These are phyloP conservation scores for Geoglossum cookeanum DNA, from an alignment of 2,329 filamentous ascomycete species.

Conservation along the genomic window DNA sequence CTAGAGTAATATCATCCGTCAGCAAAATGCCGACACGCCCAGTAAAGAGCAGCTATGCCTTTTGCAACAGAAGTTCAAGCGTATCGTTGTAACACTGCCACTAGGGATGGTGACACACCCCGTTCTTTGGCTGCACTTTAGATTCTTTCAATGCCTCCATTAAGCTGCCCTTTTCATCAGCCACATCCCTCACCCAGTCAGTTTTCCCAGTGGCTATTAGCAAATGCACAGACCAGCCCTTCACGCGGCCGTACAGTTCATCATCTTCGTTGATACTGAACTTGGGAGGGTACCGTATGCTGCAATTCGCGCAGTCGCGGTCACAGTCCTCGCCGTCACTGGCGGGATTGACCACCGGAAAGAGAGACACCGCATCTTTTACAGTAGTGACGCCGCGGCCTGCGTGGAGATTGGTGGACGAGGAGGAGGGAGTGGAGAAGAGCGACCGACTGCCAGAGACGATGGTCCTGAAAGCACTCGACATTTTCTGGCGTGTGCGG, in stretches of 20 bases:
- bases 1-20: constrained; percentile 23
- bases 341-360: constrained; percentile 52
- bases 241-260: constrained; percentile 65
- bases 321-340: constrained; percentile 78
- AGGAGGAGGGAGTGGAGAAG: constrained; percentile 15
- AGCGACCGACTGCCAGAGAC: constrained; percentile 10
- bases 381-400: constrained; percentile 28
- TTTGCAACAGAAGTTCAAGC: neutral
- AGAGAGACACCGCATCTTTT: constrained; percentile 36
- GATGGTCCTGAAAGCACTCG: constrained; percentile 6
- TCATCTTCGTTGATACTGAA: constrained; percentile 57
- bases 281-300: constrained; percentile 56
- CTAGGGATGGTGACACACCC: constrained; percentile 16
- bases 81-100: neutral
- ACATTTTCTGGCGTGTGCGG: constrained; percentile 1
- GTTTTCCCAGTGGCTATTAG: constrained; percentile 89
- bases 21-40: neutral
- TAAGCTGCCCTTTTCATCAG: constrained; percentile 68
- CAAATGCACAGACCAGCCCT: constrained; percentile 75
- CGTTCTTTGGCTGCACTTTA: constrained; percentile 22
- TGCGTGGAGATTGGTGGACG: constrained; percentile 11
- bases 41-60: neutral
- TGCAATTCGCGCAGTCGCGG: constrained; percentile 70
- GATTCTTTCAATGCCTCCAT: constrained; percentile 45
- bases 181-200: constrained; percentile 82